Evolutionary conservation across 768 basidiomycete genomes (phyloP), one percentile per base, ranked within the genome.

Genomic region (Leccinum sublutescens): DNA sequence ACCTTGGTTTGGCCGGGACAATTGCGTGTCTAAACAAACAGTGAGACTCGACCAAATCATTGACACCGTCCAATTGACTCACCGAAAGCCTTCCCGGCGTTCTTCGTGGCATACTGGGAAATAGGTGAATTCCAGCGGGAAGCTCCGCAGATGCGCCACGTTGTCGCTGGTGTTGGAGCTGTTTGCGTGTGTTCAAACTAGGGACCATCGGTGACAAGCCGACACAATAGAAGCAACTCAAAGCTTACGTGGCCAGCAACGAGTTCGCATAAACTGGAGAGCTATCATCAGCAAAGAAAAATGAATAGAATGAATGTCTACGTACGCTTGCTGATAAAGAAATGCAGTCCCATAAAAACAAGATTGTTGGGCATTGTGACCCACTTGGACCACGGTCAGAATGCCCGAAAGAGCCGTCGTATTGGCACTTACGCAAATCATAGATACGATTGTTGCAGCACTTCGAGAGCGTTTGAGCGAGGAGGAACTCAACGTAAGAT

Each of bases 271-370:
- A 83, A 51, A 81, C 80, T 82, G 19, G 14, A 36, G 43, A 43
- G 2, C 27, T 5, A 12, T 50, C 10, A 9, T 64, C n/a, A 56
- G 27, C 5, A 45, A 60, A 52, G 14, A 17, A 43, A n/a, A 3
- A 19, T 5, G 1, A 1, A 27, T 45, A 45, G 9, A 29, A 23
- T 5, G 4, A 25, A 48, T 15, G 23, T 60, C 14, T 15, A 64
- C 77, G 52, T 56, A 81, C 80, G 64, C 70, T 84, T 84, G 64
- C 78, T 75, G 56, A 84, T 83, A 23, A 82, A 74, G 59, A 83
- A 80, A 64, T 83, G 80, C 4, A 84, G 62, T 2, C 77, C 82
- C 79, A 82, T 75, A 63, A 83, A 84, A 10, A 83, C 69, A 4
- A 83, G 74, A 58, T 83, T 82, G 14, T 67, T 59, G 5, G 79